Conservation (phyloP, 2,329 filamentous ascomycete species). For the Talaromyces islandicus region DNA sequence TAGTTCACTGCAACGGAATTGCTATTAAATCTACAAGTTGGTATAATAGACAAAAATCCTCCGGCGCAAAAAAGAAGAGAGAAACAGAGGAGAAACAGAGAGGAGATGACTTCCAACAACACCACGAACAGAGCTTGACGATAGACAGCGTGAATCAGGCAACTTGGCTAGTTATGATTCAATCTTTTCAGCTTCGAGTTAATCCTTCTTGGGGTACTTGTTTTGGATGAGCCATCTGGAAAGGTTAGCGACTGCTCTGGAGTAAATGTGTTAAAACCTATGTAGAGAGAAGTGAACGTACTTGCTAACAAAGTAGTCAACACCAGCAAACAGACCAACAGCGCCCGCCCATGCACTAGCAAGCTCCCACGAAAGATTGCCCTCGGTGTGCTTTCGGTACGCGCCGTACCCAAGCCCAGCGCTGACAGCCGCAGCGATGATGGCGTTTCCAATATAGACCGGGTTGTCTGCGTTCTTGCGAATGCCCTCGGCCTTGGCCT, state of each 20-base stretch:
- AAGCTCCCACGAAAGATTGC: conserved; percentile 42
- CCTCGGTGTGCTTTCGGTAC: conserved; percentile 40
- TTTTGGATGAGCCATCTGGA: conserved; percentile 46
- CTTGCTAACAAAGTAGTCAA: conserved; percentile 47
- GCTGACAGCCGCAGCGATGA: conserved; percentile 35
- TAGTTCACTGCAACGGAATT: background rate
- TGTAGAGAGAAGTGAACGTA: conserved; percentile 23
- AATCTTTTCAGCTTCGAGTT: background rate
- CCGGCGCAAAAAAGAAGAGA: conserved; percentile 11
- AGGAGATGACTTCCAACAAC: conserved; percentile 19
- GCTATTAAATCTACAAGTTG: conserved; percentile 11
- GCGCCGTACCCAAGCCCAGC: conserved; percentile 43
- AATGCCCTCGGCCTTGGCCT: conserved; percentile 27
- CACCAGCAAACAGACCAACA: conserved; percentile 39
- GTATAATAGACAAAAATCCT: conserved; percentile 8
- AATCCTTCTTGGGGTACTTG: conserved; percentile 42
- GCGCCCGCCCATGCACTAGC: conserved; percentile 38
- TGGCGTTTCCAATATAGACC: conserved; percentile 41
- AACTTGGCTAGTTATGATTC: background rate
- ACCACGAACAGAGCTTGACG: background rate
- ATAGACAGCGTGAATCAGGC: background rate
- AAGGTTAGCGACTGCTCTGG: background rate
- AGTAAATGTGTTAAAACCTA: background rate
- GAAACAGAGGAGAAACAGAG: conserved; percentile 3
- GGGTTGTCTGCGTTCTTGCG: conserved; percentile 40